Base-by-base conservation (phyloP, 495 filamentous ascomycete genomes). In the Immersiella caudata region DNA sequence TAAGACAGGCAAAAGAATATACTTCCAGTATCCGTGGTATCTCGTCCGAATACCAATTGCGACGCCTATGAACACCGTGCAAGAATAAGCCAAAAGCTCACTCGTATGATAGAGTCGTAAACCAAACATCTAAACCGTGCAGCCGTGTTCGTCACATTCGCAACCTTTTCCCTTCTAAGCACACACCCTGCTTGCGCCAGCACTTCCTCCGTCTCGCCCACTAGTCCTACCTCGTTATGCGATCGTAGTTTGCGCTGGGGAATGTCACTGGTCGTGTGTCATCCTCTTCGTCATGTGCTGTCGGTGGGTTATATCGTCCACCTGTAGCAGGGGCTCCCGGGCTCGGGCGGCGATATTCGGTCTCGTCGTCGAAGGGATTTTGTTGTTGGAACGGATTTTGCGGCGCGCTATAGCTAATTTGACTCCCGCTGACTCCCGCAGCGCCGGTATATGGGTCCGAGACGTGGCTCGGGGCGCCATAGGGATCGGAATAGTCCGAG, bases 241-340 rank as follows among this genome's bases (percentile, higher is more conserved):
- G 75, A 60, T 82, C 80, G 67, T 84, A 84, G 57, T 80, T 74
- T 21, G 73, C 82, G 14, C 63, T 70, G 2, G 82, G 81, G 65
- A 83, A 84, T 25, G 75, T 70, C 24, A 76, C 76, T 1, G 79
- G 78, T 49, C 74, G 57, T 18, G 74, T 70, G 58, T 77, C 76
- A 49, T 80, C 80, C 1, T 82, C 77, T 33, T 74, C 75, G 20
- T 81, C 80, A 9, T 68, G 56, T 2, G 75, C 74, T 1, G 73
- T 69, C 8, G 80, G 80, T 14, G 76, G 71, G 8, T 74, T 76
- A 58, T 81, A 82, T 75, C 74, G 20, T 64, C 69, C 24, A 20
- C 68, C 64, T 65, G 62, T 57, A 20, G 67, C 52, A 62, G 75
- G 59, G 64, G 72, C 62, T 73, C 78, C 24, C 67, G 70, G 52